A percentile compares a stretch with the other conserved stretches of the same genome.
These are phyloP conservation scores for Tricholoma sp. DNA, from an alignment of 768 basidiomycete genomes.

Conservation along the genomic window DNA sequence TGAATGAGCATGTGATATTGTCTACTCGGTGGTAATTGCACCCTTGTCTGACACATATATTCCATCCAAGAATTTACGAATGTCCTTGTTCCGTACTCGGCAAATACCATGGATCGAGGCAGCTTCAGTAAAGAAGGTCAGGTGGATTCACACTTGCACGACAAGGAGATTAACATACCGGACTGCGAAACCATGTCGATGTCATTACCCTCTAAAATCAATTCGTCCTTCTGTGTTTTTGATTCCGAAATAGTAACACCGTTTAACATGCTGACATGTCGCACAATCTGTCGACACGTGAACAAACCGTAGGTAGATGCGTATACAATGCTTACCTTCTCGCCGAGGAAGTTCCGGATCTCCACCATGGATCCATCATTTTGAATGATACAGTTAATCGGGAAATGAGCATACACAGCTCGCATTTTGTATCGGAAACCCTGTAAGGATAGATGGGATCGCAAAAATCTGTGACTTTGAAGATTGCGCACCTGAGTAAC, in stretches of 20 bases:
- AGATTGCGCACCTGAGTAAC: slow-evolving; percentile 75
- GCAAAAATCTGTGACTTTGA: not conserved
- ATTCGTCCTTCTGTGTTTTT: slow-evolving; percentile 90
- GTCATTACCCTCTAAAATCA: slow-evolving; percentile 92
- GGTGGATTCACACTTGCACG: not conserved
- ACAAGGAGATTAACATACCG: slow-evolving; percentile 41
- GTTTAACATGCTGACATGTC: slow-evolving; percentile 86
- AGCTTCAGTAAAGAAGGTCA: slow-evolving; percentile 37
- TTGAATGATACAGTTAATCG: slow-evolving; percentile 96
- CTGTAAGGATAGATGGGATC: slow-evolving; percentile 33
- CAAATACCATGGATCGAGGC: slow-evolving; percentile 96
- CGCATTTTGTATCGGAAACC: slow-evolving; percentile 99
- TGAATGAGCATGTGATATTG: not conserved
- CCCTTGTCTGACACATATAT: slow-evolving; percentile 86
- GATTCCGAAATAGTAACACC: slow-evolving; percentile 86
- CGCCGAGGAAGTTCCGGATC: slow-evolving; percentile 94
- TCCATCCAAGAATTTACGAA: slow-evolving; percentile 97
- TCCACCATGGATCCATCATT: slow-evolving; percentile 67
- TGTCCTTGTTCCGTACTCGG: slow-evolving; percentile 99
- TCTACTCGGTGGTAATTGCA: slow-evolving; percentile 46
- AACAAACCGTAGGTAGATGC: not conserved
- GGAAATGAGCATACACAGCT: slow-evolving; percentile 99
- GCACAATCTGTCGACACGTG: slow-evolving; percentile 45
- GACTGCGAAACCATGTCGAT: slow-evolving; percentile 97
- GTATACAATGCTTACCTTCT: slow-evolving; percentile 57